Evolutionary conservation across 2,329 filamentous ascomycete species (phyloP).

Genomic region (Cercospora nicotianae): DNA sequence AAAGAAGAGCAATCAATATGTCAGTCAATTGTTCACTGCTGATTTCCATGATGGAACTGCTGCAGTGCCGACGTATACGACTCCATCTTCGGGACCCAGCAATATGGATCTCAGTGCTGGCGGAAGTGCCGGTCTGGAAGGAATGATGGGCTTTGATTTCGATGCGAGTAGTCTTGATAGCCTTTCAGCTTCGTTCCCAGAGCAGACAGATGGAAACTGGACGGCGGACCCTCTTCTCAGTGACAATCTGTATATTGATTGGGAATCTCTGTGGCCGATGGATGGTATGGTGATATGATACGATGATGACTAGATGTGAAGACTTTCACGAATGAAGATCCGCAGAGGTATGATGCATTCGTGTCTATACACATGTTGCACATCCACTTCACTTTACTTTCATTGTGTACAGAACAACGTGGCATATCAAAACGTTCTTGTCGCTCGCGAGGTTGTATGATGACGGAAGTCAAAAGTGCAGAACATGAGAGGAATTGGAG

Average conservation of each 20-base stretch:
- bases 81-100: constrained; percentile 11
- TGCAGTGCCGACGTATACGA: constrained; percentile 9
- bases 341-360: too few relatives aligned
- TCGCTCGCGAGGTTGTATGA: too few relatives aligned
- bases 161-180: constrained; percentile 14
- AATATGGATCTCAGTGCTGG: constrained; percentile 2
- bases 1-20: constrained; percentile 26
- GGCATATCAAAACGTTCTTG: too few relatives aligned
- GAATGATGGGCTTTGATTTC: constrained; percentile 18
- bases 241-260: constrained; percentile 22
- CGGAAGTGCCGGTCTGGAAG: not conserved
- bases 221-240: constrained; percentile 15
- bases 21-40: constrained; percentile 28
- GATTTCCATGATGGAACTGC: constrained; percentile 22
- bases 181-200: constrained; percentile 8
- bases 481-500: too few relatives aligned
- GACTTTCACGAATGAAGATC: too few relatives aligned
- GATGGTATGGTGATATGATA: constrained; percentile 16
- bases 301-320: too few relatives aligned
- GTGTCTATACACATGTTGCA: too few relatives aligned
- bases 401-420: too few relatives aligned
- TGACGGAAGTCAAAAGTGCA: too few relatives aligned
- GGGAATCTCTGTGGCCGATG: constrained; percentile 21
- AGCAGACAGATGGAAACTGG: constrained; percentile 8
- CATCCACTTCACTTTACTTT: too few relatives aligned